These are phyloP conservation scores for Emydomyces testavorans DNA, from an alignment of 2,329 filamentous ascomycete genomes.

Conservation along the genomic window DNA sequence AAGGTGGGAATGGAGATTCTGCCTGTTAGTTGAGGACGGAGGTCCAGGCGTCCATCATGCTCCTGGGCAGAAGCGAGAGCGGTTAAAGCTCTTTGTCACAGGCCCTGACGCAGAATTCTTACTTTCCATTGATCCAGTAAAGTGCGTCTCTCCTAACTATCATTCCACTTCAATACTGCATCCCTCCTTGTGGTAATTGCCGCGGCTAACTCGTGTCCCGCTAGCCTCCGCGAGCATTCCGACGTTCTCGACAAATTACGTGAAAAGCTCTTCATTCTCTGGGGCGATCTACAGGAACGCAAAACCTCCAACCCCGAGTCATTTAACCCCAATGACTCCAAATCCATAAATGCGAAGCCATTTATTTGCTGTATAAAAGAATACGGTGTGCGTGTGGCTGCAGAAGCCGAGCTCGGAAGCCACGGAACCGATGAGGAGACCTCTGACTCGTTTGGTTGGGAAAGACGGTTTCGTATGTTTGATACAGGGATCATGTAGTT, in stretches of 20 bases:
- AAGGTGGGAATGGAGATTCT: slow-evolving; percentile 75
- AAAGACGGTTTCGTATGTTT: slow-evolving; percentile 53
- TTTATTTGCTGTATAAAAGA: slow-evolving; percentile 62
- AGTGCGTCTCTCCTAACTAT: slow-evolving; percentile 37
- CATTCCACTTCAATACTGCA: neutral
- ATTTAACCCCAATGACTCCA: slow-evolving; percentile 16
- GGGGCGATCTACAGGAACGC: slow-evolving; percentile 72
- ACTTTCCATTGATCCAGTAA: slow-evolving; percentile 43
- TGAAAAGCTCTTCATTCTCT: slow-evolving; percentile 64
- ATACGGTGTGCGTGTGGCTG: slow-evolving; percentile 47
- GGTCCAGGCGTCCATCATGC: slow-evolving; percentile 23
- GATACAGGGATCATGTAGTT: slow-evolving; percentile 45
- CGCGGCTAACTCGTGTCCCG: slow-evolving; percentile 10
- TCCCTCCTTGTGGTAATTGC: neutral
- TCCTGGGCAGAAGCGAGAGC: slow-evolving; percentile 32
- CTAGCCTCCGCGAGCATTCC: slow-evolving; percentile 47
- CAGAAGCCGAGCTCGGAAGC: slow-evolving; percentile 15
- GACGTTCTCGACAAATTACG: slow-evolving; percentile 44
- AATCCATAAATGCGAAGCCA: slow-evolving; percentile 43
- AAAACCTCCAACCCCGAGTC: slow-evolving; percentile 37
- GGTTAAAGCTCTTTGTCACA: slow-evolving; percentile 58
- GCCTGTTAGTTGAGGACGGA: slow-evolving; percentile 64
- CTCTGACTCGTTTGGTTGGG: slow-evolving; percentile 42
- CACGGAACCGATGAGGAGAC: slow-evolving; percentile 25
- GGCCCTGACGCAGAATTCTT: slow-evolving; percentile 47